Percentiles rank a stretch among this genome's conserved stretches.
These are phyloP conservation scores for Picochlorum sp. DNA, from an alignment of 139 green algal genomes.

Conservation along the genomic window DNA sequence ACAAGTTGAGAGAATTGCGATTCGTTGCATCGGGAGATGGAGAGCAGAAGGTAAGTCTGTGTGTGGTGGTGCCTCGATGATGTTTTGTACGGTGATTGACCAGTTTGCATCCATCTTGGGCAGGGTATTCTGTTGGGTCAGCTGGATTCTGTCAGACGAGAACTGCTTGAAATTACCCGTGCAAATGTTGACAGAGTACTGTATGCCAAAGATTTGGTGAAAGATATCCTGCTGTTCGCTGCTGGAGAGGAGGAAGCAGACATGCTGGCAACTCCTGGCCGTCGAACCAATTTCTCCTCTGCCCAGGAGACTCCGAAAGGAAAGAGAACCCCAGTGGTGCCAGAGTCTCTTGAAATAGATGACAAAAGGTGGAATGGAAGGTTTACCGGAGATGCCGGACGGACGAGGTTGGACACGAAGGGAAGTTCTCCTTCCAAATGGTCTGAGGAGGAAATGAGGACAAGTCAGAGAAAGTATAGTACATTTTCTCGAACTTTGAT, in stretches of 20 bases:
- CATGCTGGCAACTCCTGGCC: neutral
- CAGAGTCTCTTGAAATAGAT: neutral
- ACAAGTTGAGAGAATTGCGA: slow-evolving; percentile 44
- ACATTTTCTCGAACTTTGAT: neutral
- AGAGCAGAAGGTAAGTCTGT: slow-evolving; percentile 31
- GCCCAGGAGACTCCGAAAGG: neutral
- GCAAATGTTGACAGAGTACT: slow-evolving; percentile 10
- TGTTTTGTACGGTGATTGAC: neutral
- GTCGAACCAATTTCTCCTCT: neutral
- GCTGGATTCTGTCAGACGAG: slow-evolving; percentile 37
- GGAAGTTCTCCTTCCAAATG: too few species aligned
- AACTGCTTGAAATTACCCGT: slow-evolving; percentile 29
- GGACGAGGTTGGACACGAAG: too few species aligned
- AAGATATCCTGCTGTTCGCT: slow-evolving; percentile 29
- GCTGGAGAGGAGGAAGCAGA: neutral
- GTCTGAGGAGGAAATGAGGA: neutral
- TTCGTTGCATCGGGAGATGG: slow-evolving; percentile 10
- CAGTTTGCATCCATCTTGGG: neutral
- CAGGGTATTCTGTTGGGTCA: slow-evolving; percentile 41
- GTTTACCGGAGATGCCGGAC: too few species aligned
- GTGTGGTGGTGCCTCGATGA: too few species aligned
- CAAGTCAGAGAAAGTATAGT: neutral
- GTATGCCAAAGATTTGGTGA: slow-evolving; percentile 39
- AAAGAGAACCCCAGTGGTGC: neutral
- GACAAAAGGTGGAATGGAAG: too few species aligned